These are phyloP conservation scores for Spinellus fusiger DNA, from an alignment of 192 early-diverging fungal species.

Conservation along the genomic window DNA sequence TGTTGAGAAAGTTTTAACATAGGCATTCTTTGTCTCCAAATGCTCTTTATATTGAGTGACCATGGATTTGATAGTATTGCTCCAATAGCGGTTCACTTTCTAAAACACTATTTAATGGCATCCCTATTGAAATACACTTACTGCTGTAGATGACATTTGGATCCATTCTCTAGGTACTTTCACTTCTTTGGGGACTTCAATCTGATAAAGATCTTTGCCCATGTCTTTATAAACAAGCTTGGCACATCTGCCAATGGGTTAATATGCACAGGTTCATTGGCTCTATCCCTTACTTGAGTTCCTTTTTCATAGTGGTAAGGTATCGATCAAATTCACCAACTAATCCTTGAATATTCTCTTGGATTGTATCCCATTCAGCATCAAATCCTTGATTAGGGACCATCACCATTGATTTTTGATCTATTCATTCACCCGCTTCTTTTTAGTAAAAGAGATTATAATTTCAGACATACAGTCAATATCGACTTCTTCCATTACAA, in stretches of 20 bases:
- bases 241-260: slow-evolving; percentile 31
- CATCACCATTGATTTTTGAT: slow-evolving; percentile 40
- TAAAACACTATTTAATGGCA: too few species aligned
- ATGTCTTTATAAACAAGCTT: slow-evolving; percentile 81
- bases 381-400: slow-evolving; percentile 71
- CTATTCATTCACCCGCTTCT: too few species aligned
- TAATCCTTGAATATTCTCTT: slow-evolving; percentile 47
- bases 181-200: slow-evolving; percentile 77
- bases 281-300: slow-evolving; percentile 57
- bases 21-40: slow-evolving; percentile 69
- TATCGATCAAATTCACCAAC: slow-evolving; percentile 64
- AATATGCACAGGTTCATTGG: slow-evolving; percentile 23
- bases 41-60: slow-evolving; percentile 75
- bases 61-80: slow-evolving; percentile 51
- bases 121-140: too few species aligned
- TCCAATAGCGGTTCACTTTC: slow-evolving; percentile 83
- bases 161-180: slow-evolving; percentile 76
- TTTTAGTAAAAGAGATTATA: too few species aligned
- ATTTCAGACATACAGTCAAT: slow-evolving; percentile 35
- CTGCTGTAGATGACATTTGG: slow-evolving; percentile 71
- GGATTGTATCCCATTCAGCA: slow-evolving; percentile 69
- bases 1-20: slow-evolving; percentile 66
- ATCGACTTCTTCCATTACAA: slow-evolving; percentile 22
- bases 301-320: too few species aligned
- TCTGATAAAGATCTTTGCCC: slow-evolving; percentile 92